phyloP scores from a whole-genome alignment of 2,329 filamentous ascomycete genomes.

The Cladosporium sp. region DNA sequence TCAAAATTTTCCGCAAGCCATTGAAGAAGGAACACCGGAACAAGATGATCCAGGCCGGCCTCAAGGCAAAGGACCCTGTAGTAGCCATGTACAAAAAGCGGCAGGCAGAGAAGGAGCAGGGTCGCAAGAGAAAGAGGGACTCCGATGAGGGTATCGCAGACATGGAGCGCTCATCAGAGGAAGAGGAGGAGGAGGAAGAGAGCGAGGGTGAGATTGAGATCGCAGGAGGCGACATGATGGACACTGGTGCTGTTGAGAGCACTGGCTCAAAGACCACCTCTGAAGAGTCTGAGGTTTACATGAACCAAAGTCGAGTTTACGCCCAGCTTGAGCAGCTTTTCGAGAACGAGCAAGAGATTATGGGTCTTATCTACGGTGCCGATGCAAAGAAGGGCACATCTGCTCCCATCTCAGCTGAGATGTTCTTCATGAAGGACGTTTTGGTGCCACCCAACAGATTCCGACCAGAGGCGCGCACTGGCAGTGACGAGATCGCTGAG shows the following conservation, averaged over 20 bases:
- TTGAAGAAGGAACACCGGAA: constrained; percentile 69
- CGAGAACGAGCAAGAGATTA: constrained; percentile 76
- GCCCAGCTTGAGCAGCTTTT: constrained; percentile 76
- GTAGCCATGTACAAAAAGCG: constrained; percentile 51
- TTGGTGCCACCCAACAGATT: constrained; percentile 90
- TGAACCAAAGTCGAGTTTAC: constrained; percentile 78
- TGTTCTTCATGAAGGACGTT: constrained; percentile 88
- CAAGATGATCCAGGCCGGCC: constrained; percentile 67
- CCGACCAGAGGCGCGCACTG: constrained; percentile 79
- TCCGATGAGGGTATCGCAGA: constrained; percentile 69
- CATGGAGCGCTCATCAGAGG: constrained; percentile 49
- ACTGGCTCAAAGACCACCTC: constrained; percentile 30
- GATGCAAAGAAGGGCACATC: constrained; percentile 12
- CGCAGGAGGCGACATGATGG: constrained; percentile 49
- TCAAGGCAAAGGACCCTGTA: constrained; percentile 68
- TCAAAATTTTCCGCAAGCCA: constrained; percentile 89
- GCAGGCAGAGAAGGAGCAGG: constrained; percentile 33
- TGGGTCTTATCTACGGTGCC: constrained; percentile 69
- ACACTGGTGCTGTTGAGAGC: constrained; percentile 44
- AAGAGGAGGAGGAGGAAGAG: constrained; percentile 31
- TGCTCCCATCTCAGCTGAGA: constrained; percentile 51
- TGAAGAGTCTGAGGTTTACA: constrained; percentile 62
- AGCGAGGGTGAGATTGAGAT: constrained; percentile 30
- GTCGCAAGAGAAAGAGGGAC: constrained; percentile 44
- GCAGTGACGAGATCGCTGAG: constrained; percentile 77